These are phyloP conservation scores for Suillus plorans DNA, from an alignment of 768 basidiomycete species.

Conservation along the genomic window DNA sequence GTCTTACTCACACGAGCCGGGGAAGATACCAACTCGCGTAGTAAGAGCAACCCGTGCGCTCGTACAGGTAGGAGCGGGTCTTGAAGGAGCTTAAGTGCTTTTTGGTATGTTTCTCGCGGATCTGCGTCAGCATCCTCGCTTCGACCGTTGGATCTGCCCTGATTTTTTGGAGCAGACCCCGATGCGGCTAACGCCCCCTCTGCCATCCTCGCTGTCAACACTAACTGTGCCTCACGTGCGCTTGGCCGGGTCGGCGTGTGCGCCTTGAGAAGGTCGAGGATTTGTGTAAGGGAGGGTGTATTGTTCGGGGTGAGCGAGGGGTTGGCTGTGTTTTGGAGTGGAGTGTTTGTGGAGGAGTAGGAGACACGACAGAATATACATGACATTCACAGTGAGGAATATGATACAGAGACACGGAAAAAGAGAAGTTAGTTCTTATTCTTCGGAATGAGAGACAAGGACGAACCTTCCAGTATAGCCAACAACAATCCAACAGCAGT, in stretches of 20 bases:
- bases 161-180: slow-evolving; percentile 18
- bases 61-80: slow-evolving; percentile 93
- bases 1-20: slow-evolving; percentile 15
- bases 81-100: slow-evolving; percentile 83
- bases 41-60: slow-evolving; percentile 84
- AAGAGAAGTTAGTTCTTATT: not conserved
- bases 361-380: slow-evolving; percentile 65
- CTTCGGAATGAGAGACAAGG: not conserved
- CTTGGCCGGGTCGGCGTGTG: slow-evolving; percentile 47
- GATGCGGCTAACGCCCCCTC: slow-evolving; percentile 41
- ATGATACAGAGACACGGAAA: too few relatives aligned
- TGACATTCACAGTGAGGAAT: slow-evolving; percentile 43
- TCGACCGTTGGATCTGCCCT: slow-evolving; percentile 28
- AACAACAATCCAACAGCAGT: slow-evolving; percentile 82
- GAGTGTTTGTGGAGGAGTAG: slow-evolving; percentile 51
- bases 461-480: slow-evolving; percentile 80
- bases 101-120: slow-evolving; percentile 74
- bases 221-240: slow-evolving; percentile 78
- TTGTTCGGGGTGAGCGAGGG: not conserved
- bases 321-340: not conserved
- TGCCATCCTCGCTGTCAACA: slow-evolving; percentile 79
- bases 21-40: slow-evolving; percentile 70
- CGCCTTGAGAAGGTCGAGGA: not conserved
- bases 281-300: not conserved
- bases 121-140: slow-evolving; percentile 26